Evolutionary conservation across 2,329 filamentous ascomycete species (phyloP).

Genomic region (Fusarium tuaranense): DNA sequence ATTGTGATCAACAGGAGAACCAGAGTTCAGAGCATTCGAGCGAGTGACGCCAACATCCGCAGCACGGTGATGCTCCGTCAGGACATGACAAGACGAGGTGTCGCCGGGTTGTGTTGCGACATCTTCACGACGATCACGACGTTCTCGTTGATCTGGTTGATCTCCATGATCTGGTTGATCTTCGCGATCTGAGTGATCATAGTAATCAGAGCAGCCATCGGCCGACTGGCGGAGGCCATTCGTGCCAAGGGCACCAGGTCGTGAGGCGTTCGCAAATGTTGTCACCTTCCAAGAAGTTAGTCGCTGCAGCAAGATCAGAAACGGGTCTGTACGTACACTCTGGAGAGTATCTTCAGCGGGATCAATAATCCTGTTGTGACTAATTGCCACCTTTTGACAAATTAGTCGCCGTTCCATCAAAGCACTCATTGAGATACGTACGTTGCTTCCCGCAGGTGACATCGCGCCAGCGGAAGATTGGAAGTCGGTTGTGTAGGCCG

Average conservation of each 20-base stretch:
- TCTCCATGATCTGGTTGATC: neutral
- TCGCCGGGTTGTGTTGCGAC: neutral
- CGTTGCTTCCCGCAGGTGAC: conserved; percentile 25
- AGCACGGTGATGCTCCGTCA: neutral
- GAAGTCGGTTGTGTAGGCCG: neutral
- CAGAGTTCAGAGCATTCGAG: conserved; percentile 4
- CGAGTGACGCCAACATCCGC: neutral
- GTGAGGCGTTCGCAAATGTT: conserved; percentile 3
- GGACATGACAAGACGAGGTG: neutral
- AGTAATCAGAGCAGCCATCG: neutral
- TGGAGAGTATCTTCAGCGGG: conserved; percentile 8
- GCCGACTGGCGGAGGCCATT: neutral
- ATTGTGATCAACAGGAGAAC: neutral
- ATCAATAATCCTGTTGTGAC: conserved; percentile 11
- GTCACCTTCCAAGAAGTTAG: conserved; percentile 36
- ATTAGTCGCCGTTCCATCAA: conserved; percentile 31
- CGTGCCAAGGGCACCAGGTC: neutral
- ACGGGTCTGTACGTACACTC: conserved; percentile 22
- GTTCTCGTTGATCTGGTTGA: neutral
- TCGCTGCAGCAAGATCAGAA: neutral
- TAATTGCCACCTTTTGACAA: conserved; percentile 38
- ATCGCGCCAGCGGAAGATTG: conserved; percentile 4
- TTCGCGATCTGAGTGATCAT: neutral
- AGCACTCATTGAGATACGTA: conserved; percentile 18
- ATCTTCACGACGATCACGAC: neutral